These are phyloP conservation scores for Phytopythium aichiense DNA, from an alignment of 352 stramenopile genomes.

Conservation along the genomic window DNA sequence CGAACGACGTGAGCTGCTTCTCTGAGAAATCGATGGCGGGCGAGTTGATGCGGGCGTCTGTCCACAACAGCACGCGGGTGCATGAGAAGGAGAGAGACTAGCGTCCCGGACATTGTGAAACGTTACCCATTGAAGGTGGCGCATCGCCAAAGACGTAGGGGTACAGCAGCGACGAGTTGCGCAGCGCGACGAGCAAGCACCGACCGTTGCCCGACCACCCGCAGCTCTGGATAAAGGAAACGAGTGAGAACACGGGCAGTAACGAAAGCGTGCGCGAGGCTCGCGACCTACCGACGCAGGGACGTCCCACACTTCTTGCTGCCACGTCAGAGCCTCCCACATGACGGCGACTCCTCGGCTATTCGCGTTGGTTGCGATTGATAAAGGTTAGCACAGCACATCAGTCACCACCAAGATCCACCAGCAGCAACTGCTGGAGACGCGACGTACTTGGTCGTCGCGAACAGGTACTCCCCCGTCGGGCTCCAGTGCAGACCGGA, in stretches of 20 bases:
- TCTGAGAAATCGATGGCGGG: constrained; percentile 65
- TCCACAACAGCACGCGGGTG: neutral
- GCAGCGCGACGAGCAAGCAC: constrained; percentile 60
- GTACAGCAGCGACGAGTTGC: constrained; percentile 53
- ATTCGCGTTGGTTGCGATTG: neutral
- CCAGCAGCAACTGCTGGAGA: neutral
- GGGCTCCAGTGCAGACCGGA: constrained; percentile 64
- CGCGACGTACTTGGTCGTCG: constrained; percentile 48
- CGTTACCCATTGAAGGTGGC: constrained; percentile 56
- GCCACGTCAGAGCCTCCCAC: constrained; percentile 80
- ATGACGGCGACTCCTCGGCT: constrained; percentile 61
- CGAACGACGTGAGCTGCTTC: constrained; percentile 52
- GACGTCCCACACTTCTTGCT: constrained; percentile 75
- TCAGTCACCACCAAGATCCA: neutral
- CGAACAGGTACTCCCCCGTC: constrained; percentile 84
- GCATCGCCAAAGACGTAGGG: constrained; percentile 64
- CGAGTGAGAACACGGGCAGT: neutral
- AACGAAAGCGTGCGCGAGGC: neutral
- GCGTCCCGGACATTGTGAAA: too few species aligned
- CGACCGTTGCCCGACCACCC: constrained; percentile 70
- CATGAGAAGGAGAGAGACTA: neutral
- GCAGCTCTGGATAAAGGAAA: constrained; percentile 24
- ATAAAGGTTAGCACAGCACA: neutral
- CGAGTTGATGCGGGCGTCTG: constrained; percentile 73
- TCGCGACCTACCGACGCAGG: constrained; percentile 35